These are phyloP conservation scores for Talaromyces stipitatus DNA, from an alignment of 495 filamentous ascomycete genomes.

Conservation along the genomic window DNA sequence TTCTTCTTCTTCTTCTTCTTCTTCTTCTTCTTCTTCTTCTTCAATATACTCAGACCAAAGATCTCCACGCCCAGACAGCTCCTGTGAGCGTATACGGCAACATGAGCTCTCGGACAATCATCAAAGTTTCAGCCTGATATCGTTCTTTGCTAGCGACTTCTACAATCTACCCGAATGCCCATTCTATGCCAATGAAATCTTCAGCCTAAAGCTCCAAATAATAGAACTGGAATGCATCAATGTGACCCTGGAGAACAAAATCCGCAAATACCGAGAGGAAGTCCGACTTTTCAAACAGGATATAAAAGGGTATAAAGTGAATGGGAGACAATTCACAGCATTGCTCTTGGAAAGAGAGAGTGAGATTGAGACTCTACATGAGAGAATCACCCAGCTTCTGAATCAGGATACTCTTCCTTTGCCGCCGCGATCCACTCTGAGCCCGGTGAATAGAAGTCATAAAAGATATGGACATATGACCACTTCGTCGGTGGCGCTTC, in stretches of 20 bases:
- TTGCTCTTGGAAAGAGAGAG: neutral
- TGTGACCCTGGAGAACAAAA: slow-evolving; percentile 2
- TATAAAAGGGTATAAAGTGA: neutral
- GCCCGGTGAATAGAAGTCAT: neutral
- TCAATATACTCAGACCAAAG: neutral
- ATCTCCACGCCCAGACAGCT: neutral
- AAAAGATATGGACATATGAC: neutral
- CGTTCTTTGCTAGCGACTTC: neutral
- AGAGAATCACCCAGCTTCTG: slow-evolving; percentile 3
- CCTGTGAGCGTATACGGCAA: neutral
- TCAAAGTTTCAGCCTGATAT: neutral
- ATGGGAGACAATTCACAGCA: neutral
- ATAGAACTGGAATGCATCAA: slow-evolving; percentile 7
- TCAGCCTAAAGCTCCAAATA: neutral
- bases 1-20: neutral
- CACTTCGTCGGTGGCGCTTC: neutral
- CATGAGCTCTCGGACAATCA: neutral
- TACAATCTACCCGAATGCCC: neutral
- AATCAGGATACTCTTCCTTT: neutral
- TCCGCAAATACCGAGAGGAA: neutral
- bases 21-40: neutral
- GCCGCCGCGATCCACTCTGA: neutral
- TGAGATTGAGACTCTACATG: slow-evolving; percentile 2
- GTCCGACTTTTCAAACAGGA: slow-evolving; percentile 6
- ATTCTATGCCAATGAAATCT: slow-evolving; percentile 2